phyloP scores from a whole-genome alignment of 2,329 filamentous ascomycete species.

The Hirsutella thompsonii region DNA sequence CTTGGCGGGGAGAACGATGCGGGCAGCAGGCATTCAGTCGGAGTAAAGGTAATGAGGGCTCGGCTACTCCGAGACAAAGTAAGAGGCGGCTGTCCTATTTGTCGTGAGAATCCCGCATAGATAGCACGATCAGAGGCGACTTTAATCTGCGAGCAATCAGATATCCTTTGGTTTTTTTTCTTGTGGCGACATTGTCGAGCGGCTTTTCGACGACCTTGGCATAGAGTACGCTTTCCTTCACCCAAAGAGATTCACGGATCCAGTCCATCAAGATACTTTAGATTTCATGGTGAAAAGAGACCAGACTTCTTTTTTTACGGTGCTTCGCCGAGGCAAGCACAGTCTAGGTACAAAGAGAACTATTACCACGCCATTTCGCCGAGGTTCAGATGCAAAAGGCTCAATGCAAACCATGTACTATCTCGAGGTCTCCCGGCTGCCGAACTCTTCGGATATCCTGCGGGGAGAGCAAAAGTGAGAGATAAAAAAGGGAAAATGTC shows the following conservation, averaged over 20 bases:
- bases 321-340: not conserved
- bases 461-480: not conserved
- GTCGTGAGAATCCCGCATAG: conserved; percentile 17
- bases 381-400: not conserved
- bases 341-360: conserved; percentile 3
- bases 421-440: conserved; percentile 1
- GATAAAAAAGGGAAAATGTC: not conserved
- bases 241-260: too few relatives aligned
- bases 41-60: conserved; percentile 79
- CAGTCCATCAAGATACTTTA: too few relatives aligned
- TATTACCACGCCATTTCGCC: conserved; percentile 1
- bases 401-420: conserved; percentile 4
- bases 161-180: too few relatives aligned
- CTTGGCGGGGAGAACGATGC: conserved; percentile 29
- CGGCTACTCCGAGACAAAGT: conserved; percentile 62
- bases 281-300: not conserved
- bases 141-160: not conserved
- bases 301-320: not conserved
- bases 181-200: too few relatives aligned
- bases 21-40: conserved; percentile 50
- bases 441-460: not conserved
- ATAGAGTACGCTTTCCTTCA: too few relatives aligned
- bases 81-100: conserved; percentile 50
- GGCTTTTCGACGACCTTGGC: too few relatives aligned
- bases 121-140: not conserved